Percentiles rank a stretch among this genome's conserved stretches.
phyloP scores from a whole-genome alignment of 2,329 filamentous ascomycete genomes.

The Zasmidium cellare region DNA sequence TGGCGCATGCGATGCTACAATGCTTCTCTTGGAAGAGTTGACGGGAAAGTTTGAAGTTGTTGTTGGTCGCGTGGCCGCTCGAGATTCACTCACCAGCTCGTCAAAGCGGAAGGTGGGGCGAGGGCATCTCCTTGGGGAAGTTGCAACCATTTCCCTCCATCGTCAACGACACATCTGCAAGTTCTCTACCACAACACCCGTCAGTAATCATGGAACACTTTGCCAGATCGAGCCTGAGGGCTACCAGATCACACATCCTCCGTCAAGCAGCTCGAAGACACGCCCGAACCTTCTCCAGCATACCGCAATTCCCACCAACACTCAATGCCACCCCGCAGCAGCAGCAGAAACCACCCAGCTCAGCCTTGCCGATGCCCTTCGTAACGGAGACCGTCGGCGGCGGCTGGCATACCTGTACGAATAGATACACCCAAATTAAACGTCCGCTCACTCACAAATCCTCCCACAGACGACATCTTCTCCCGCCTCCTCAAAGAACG shows the following conservation, averaged over 20 bases:
- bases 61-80: too few relatives aligned
- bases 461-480: slow-evolving; percentile 42
- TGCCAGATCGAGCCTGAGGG: slow-evolving; percentile 24
- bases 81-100: too few relatives aligned
- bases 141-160: too few relatives aligned
- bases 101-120: too few relatives aligned
- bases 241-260: slow-evolving; percentile 23
- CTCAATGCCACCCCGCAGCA: slow-evolving; percentile 24
- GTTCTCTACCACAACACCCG: too few relatives aligned
- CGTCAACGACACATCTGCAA: too few relatives aligned
- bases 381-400: slow-evolving; percentile 54
- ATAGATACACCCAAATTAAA: neutral
- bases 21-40: too few relatives aligned
- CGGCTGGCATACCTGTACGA: slow-evolving; percentile 50
- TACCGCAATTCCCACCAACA: slow-evolving; percentile 23
- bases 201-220: slow-evolving; percentile 29
- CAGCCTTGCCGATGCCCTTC: slow-evolving; percentile 50
- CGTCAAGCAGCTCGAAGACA: slow-evolving; percentile 13
- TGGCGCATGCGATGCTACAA: slow-evolving; percentile 11
- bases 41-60: too few relatives aligned
- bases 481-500: slow-evolving; percentile 66
- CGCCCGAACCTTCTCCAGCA: slow-evolving; percentile 16
- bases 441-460: neutral
- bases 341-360: slow-evolving; percentile 31
- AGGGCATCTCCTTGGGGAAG: too few relatives aligned